Evolutionary conservation across 768 basidiomycete genomes (phyloP).

Genomic region (Lentinula detonsa): DNA sequence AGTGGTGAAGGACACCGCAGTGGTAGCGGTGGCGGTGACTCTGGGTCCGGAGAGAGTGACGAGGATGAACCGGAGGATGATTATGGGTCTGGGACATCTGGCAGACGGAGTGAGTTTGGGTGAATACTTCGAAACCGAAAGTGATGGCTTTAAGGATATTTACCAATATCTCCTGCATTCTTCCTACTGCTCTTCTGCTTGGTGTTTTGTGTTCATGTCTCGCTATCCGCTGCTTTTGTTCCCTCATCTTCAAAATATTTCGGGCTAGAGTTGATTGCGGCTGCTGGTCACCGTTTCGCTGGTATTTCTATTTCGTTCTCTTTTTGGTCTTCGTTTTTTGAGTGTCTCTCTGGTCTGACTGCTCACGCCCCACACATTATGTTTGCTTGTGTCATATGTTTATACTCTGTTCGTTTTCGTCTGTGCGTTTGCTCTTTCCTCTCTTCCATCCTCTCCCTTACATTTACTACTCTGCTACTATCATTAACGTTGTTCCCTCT

Average conservation of each 20-base stretch:
- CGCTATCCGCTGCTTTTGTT: background rate
- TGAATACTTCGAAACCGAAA: background rate
- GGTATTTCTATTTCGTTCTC: too few species aligned
- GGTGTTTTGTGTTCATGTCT: background rate
- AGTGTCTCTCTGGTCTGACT: too few species aligned
- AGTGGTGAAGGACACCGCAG: background rate
- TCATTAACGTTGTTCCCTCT: too few species aligned
- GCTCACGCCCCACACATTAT: too few species aligned
- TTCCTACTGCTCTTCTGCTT: background rate
- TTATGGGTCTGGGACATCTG: background rate
- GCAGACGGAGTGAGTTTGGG: background rate
- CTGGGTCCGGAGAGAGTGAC: background rate
- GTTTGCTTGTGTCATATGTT: too few species aligned
- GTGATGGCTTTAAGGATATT: background rate
- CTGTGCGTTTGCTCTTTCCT: too few species aligned
- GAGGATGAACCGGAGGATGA: conserved; percentile 2
- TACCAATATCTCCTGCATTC: background rate
- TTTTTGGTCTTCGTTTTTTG: too few species aligned
- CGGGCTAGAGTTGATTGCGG: background rate
- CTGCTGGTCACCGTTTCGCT: too few species aligned
- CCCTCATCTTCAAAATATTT: background rate
- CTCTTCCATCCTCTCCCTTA: too few species aligned
- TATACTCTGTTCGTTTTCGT: too few species aligned
- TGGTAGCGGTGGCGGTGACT: background rate
- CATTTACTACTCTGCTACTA: too few species aligned